Evolutionary conservation across 306 rosid species (phyloP).

Genomic region (Lotus japonicus): DNA sequence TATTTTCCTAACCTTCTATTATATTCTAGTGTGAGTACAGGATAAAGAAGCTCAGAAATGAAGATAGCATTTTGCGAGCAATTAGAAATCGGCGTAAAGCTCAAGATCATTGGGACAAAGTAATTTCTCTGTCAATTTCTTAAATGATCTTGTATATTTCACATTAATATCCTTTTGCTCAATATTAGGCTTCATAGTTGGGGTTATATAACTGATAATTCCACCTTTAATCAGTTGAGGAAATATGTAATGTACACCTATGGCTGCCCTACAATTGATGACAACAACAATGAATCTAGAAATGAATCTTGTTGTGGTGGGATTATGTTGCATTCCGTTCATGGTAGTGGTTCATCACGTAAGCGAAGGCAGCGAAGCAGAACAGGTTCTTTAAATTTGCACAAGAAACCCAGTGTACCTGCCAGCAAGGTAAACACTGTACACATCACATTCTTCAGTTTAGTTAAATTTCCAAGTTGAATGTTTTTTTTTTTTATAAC

Average conservation of each 20-base stretch:
- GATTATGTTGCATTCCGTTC: constrained; percentile 33
- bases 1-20: constrained; percentile 16
- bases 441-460: background rate
- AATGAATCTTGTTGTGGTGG: constrained; percentile 42
- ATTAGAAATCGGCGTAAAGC: constrained; percentile 79
- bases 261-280: constrained; percentile 47
- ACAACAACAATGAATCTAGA: constrained; percentile 15
- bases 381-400: constrained; percentile 30
- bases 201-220: constrained; percentile 21
- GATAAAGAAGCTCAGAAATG: constrained; percentile 74
- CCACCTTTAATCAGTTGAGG: constrained; percentile 59
- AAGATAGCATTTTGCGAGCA: constrained; percentile 58
- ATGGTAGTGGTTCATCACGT: constrained; percentile 38
- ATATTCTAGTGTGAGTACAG: constrained; percentile 69
- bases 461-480: background rate
- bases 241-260: constrained; percentile 88
- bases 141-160: background rate
- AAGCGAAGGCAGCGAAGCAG: constrained; percentile 41
- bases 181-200: constrained; percentile 1
- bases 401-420: constrained; percentile 36
- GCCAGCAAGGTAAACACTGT: constrained; percentile 40
- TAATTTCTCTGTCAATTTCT: constrained; percentile 30
- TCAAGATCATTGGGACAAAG: constrained; percentile 83
- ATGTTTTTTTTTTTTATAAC: too few species aligned
- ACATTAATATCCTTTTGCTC: constrained; percentile 3